These are phyloP conservation scores for Talaromyces sp. DNA, from an alignment of 2,329 filamentous ascomycete species.

Conservation along the genomic window DNA sequence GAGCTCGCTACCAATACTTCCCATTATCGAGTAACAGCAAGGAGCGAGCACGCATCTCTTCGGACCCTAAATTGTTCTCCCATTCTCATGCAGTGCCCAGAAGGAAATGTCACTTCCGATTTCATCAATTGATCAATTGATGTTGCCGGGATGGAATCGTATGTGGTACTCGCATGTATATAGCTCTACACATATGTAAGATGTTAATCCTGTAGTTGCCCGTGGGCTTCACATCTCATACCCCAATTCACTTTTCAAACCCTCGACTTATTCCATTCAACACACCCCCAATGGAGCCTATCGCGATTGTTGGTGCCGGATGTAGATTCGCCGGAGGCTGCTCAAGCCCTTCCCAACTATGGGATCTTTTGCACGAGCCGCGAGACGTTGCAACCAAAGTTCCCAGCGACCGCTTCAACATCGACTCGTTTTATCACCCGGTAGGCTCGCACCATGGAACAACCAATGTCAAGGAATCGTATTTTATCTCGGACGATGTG, in stretches of 20 bases:
- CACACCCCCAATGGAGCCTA: not conserved
- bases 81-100: too few species aligned
- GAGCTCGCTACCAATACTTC: too few species aligned
- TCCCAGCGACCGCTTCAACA: constrained; percentile 1
- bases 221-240: not conserved
- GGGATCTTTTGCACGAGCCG: constrained; percentile 13
- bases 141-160: too few species aligned
- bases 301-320: constrained; percentile 6
- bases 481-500: constrained; percentile 18
- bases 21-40: too few species aligned
- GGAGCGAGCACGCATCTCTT: too few species aligned
- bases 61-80: too few species aligned
- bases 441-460: constrained; percentile 25
- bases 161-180: too few species aligned
- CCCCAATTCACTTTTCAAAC: not conserved
- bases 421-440: constrained; percentile 17
- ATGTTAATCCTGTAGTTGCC: not conserved
- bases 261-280: not conserved
- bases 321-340: constrained; percentile 6
- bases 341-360: not conserved
- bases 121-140: too few species aligned
- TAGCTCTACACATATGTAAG: too few species aligned
- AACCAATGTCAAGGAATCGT: constrained; percentile 22
- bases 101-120: too few species aligned
- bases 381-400: constrained; percentile 1